Base-by-base conservation (phyloP, 129 eudicot species). In the Escallonia herrerae region DNA sequence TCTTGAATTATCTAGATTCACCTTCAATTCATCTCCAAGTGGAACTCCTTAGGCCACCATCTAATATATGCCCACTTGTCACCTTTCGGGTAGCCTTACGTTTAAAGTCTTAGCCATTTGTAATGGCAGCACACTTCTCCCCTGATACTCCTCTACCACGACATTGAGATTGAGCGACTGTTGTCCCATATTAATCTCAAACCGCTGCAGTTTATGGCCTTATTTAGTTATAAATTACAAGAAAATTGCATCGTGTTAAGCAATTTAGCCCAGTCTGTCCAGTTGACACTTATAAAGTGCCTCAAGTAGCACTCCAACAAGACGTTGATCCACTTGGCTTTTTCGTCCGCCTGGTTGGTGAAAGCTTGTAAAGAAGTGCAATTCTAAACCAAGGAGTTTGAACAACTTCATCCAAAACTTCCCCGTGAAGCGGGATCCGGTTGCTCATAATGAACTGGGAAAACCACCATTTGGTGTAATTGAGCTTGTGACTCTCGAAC, bases 211-310 rank as follows among this genome's bases (percentile, higher is more conserved):
- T 15, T 55, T 7, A 10, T 58, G 2, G 63, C 44, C 14, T 58
- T 2, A 12, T 13, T 58, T 45, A 3, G 2, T 58, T 58, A 12
- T 39, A 58, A 1, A 13, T 58, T 39, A 15, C 2, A 55, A 5
- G 39, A 55, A 55, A 55, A 55, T 15, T n/a, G 39, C 12, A 3
- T 0, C 7, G 39, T 5, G 12, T 37, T 45, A 3, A 58, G 45
- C 0, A 58, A 45, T 39, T 58, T 58, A 8, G 43, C 13, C 44
- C 44, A 58, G 5, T 58, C 8, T 0, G 5, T 5, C 39, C 38
- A 45, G 44, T 38, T 58, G 63, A 44, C 63, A 58, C 43, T 40
- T n/a, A 58, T 8, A 22, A 58, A 58, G 44, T 58, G 63, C 63
- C 63, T 37, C 44, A 58, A 39, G 63, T 58, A 58, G 44, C 38